Evolutionary conservation across 352 stramenopile species (phyloP).

Genomic region (Phytopythium oedochilum): DNA sequence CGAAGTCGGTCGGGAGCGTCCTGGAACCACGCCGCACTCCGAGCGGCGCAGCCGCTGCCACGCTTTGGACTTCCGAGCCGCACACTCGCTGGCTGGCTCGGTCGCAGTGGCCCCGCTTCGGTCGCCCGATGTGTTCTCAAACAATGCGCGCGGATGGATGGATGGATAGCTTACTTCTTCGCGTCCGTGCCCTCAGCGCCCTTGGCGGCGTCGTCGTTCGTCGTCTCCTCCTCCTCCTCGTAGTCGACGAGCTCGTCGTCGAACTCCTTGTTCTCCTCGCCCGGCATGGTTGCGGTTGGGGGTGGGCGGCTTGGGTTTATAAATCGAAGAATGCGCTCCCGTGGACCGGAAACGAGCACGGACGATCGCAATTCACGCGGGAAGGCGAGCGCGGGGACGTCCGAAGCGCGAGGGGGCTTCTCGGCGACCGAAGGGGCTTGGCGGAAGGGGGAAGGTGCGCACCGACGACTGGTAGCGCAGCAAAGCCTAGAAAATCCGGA

Average conservation of each 20-base stretch:
- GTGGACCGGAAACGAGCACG: background rate
- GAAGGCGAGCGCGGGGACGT: background rate
- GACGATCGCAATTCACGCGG: background rate
- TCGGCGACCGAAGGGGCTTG: background rate
- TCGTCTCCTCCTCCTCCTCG: constrained; percentile 85
- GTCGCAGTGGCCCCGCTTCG: background rate
- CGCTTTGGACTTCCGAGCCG: background rate
- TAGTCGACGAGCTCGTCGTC: constrained; percentile 89
- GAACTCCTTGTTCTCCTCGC: constrained; percentile 87
- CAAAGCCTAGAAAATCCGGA: constrained; percentile 14
- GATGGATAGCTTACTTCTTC: constrained; percentile 81
- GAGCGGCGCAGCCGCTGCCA: background rate
- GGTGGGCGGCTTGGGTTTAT: background rate
- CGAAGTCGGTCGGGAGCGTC: background rate
- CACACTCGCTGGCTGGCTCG: constrained; percentile 5
- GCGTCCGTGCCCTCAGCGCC: constrained; percentile 78
- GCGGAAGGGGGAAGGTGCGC: background rate
- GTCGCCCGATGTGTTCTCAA: background rate
- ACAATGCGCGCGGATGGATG: constrained; percentile 6
- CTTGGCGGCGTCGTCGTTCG: constrained; percentile 66
- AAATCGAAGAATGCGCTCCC: background rate
- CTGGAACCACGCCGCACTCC: background rate
- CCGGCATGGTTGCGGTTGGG: constrained; percentile 41
- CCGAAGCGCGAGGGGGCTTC: background rate
- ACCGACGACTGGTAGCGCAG: background rate